phyloP scores from a whole-genome alignment of 352 stramenopile genomes.

The Globisporangium nodosum region DNA sequence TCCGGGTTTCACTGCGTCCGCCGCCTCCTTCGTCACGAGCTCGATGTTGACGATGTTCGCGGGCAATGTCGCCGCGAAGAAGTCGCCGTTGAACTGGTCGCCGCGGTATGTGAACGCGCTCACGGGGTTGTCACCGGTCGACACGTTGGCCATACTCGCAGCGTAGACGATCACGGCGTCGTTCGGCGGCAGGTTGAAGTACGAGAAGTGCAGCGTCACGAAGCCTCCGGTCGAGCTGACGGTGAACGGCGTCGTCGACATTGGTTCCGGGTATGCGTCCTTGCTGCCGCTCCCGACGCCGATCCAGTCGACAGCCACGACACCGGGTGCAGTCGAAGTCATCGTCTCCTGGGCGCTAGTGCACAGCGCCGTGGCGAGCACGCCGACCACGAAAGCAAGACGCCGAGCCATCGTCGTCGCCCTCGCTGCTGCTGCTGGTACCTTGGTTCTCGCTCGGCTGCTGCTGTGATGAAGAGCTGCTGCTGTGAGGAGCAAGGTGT shows the following conservation, averaged over 20 bases:
- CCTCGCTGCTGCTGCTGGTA: not conserved
- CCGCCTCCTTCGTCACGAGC: slow-evolving; percentile 28
- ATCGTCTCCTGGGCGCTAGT: not conserved
- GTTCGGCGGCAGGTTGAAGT: slow-evolving; percentile 50
- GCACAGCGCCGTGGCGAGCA: not conserved
- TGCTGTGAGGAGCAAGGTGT: not conserved
- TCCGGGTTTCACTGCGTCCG: slow-evolving; percentile 14
- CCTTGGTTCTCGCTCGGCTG: not conserved
- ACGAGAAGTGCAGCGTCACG: slow-evolving; percentile 53
- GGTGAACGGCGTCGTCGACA: slow-evolving; percentile 19
- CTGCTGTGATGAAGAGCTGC: not conserved
- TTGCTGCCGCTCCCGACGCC: slow-evolving; percentile 27
- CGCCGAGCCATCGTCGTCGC: not conserved
- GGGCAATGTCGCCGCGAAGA: slow-evolving; percentile 33
- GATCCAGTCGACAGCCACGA: slow-evolving; percentile 12
- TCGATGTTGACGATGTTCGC: slow-evolving; percentile 40
- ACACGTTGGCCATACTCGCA: slow-evolving; percentile 3
- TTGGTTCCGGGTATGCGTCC: slow-evolving; percentile 19
- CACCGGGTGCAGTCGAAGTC: not conserved
- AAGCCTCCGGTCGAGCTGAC: slow-evolving; percentile 49
- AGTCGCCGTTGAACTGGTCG: slow-evolving; percentile 20
- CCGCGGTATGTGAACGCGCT: slow-evolving; percentile 30
- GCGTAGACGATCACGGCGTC: slow-evolving; percentile 52
- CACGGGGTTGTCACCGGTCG: slow-evolving; percentile 21
- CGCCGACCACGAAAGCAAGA: not conserved